A percentile compares a stretch with the other conserved stretches of the same genome.
Evolutionary conservation across 371 early-diverging fungal genomes (phyloP).

Genomic region (Mucor saturninus): DNA sequence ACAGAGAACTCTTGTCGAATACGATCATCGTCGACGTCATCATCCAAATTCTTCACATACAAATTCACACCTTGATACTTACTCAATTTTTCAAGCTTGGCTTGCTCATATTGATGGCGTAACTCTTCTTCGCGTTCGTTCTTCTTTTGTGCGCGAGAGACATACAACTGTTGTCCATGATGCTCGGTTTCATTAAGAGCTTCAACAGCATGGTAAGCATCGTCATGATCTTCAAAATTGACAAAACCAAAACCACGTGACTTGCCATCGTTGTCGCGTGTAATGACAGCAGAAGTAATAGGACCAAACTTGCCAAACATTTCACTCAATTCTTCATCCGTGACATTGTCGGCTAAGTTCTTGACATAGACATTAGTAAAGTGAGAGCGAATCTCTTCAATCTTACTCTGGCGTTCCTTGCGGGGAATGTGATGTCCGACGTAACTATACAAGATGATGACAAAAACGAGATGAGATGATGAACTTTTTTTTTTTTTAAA

Average conservation of each 20-base stretch:
- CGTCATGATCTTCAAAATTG: conserved; percentile 86
- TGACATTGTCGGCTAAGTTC: conserved; percentile 79
- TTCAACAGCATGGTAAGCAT: conserved; percentile 83
- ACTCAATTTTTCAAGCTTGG: conserved; percentile 81
- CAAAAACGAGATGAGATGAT: background rate
- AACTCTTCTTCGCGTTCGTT: conserved; percentile 91
- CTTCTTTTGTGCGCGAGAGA: conserved; percentile 95
- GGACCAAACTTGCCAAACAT: conserved; percentile 80
- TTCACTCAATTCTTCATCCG: conserved; percentile 71
- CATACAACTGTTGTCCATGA: conserved; percentile 82
- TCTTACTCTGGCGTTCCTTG: conserved; percentile 81
- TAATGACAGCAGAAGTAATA: conserved; percentile 72
- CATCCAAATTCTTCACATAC: conserved; percentile 93
- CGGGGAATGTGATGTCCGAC: conserved; percentile 84
- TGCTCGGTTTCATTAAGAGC: conserved; percentile 81
- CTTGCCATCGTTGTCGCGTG: conserved; percentile 68
- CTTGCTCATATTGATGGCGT: conserved; percentile 80
- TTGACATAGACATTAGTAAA: conserved; percentile 95
- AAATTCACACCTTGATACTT: conserved; percentile 93
- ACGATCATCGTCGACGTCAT: conserved; percentile 82
- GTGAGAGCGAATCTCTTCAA: conserved; percentile 75
- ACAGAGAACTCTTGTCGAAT: conserved; percentile 87
- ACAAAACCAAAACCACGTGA: conserved; percentile 90
- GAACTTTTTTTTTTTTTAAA: background rate
- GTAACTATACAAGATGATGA: conserved; percentile 30